These are phyloP conservation scores for Globisporangium polare DNA, from an alignment of 352 stramenopile genomes.

Conservation along the genomic window DNA sequence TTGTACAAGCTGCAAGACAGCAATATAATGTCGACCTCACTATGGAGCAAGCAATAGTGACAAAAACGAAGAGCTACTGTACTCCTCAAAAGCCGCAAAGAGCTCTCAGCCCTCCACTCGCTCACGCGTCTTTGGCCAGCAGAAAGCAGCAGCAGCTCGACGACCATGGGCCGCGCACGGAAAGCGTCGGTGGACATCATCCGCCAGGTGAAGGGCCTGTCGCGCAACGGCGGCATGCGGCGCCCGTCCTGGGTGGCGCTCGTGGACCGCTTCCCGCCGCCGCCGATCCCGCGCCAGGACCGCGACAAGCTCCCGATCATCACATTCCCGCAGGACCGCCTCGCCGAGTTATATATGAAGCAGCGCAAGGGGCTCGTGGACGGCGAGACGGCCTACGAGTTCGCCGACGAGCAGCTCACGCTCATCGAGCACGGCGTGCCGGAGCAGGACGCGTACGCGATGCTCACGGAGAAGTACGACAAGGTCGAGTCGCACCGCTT, in stretches of 20 bases:
- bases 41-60: not conserved
- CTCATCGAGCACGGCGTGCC: constrained; percentile 80
- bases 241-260: constrained; percentile 64
- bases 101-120: not conserved
- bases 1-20: not conserved
- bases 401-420: constrained; percentile 82
- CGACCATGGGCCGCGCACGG: constrained; percentile 66
- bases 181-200: constrained; percentile 80
- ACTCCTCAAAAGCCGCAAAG: not conserved
- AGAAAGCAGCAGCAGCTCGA: not conserved
- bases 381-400: constrained; percentile 81
- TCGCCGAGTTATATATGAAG: constrained; percentile 82
- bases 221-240: constrained; percentile 77
- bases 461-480: constrained; percentile 84
- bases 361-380: constrained; percentile 63
- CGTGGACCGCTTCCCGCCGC: constrained; percentile 74
- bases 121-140: not conserved
- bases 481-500: constrained; percentile 78
- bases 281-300: constrained; percentile 66
- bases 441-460: constrained; percentile 74
- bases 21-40: not conserved
- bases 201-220: constrained; percentile 70
- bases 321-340: constrained; percentile 81
- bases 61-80: not conserved
- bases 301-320: constrained; percentile 73